A percentile compares a stretch with the other conserved stretches of the same genome.
These are phyloP conservation scores for Kwoniella europaea DNA, from an alignment of 768 basidiomycete species.

Conservation along the genomic window DNA sequence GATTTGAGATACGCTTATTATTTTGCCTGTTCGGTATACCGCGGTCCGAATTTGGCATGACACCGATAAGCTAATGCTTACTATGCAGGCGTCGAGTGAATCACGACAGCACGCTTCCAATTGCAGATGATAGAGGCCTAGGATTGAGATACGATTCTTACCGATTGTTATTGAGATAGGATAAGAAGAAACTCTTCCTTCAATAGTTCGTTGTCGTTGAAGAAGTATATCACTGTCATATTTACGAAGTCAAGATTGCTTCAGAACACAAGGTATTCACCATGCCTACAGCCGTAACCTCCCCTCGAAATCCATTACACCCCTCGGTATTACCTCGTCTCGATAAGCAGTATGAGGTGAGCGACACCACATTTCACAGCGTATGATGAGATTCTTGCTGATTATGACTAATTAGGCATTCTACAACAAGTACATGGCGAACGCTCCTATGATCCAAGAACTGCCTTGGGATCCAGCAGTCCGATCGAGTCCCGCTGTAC, in stretches of 20 bases:
- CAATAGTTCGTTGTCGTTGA: background rate
- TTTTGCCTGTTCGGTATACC: too few species aligned
- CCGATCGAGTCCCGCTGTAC: constrained; percentile 26
- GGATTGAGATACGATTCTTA: too few species aligned
- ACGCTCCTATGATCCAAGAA: constrained; percentile 31
- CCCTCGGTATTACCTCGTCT: constrained; percentile 66
- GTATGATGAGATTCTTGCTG: background rate
- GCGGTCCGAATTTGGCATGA: too few species aligned
- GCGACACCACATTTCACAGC: constrained; percentile 63
- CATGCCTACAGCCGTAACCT: constrained; percentile 26
- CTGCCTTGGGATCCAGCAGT: constrained; percentile 26
- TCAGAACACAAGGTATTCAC: background rate
- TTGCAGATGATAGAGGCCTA: too few species aligned
- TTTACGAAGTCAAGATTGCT: too few species aligned
- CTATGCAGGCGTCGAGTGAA: too few species aligned
- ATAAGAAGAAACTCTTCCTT: background rate
- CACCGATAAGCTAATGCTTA: too few species aligned
- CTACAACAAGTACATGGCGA: constrained; percentile 33
- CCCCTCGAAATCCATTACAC: constrained; percentile 63
- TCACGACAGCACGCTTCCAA: too few species aligned
- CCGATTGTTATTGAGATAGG: background rate
- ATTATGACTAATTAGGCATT: constrained; percentile 47
- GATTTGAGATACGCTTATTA: too few species aligned
- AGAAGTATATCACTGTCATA: too few species aligned
- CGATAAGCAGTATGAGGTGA: constrained; percentile 71